phyloP scores from a whole-genome alignment of 441 rosid genomes.

The Aleurites moluccanus region DNA sequence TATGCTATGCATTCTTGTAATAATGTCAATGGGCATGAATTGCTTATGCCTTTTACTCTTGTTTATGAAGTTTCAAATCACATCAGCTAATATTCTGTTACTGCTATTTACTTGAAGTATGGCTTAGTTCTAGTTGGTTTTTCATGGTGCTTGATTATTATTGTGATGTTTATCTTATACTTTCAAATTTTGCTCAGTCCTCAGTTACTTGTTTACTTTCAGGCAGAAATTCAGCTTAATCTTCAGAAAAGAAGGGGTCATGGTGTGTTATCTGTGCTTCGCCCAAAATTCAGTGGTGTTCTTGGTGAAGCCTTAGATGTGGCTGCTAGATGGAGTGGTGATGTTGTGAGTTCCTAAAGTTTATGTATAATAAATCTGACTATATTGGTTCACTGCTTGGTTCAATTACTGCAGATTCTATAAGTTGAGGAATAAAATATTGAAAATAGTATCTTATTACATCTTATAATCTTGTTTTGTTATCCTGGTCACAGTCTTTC shows the following conservation, averaged over 20 bases:
- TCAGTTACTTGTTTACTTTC: constrained; percentile 37
- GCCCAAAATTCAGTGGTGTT: constrained; percentile 96
- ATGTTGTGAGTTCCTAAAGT: constrained; percentile 77
- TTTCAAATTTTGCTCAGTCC: constrained; percentile 10
- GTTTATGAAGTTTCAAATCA: constrained; percentile 2
- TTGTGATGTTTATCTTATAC: not conserved
- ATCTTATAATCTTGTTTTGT: not conserved
- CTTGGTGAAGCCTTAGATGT: constrained; percentile 98
- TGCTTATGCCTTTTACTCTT: not conserved
- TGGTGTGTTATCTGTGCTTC: constrained; percentile 82
- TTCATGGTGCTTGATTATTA: constrained; percentile 5
- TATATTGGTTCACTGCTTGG: constrained; percentile 21
- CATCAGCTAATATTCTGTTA: constrained; percentile 11
- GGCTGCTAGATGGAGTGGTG: constrained; percentile 99
- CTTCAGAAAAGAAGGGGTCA: constrained; percentile 97
- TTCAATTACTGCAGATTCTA: constrained; percentile 16
- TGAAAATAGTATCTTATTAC: not conserved
- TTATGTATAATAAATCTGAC: constrained; percentile 13
- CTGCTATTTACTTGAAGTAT: constrained; percentile 17
- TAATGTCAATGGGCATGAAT: not conserved
- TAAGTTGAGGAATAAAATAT: not conserved
- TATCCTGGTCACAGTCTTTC: not conserved
- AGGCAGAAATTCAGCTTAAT: constrained; percentile 99
- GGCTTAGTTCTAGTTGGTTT: constrained; percentile 11
- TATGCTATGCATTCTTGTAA: not conserved